Conservation (phyloP, 2,329 filamentous ascomycete genomes). For the Pseudopyricularia cyperi region DNA sequence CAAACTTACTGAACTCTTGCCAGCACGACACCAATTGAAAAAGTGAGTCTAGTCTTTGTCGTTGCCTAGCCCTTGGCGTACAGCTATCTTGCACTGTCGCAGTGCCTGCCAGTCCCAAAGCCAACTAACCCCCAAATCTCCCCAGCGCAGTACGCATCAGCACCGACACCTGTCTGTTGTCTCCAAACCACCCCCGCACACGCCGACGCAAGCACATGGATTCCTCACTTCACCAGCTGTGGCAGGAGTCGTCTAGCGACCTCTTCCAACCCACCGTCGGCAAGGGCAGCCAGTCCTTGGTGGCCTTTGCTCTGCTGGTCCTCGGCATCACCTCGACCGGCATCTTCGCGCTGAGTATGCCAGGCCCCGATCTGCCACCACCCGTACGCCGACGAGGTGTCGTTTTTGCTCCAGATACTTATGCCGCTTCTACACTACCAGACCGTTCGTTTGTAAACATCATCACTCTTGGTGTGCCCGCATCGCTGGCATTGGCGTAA, state of each 20-base stretch:
- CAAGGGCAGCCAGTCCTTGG: slow-evolving; percentile 73
- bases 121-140: neutral
- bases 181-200: neutral
- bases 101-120: neutral
- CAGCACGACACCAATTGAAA: no score
- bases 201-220: slow-evolving; percentile 42
- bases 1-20: neutral
- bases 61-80: neutral
- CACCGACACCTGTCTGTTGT: neutral
- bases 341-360: slow-evolving; percentile 74
- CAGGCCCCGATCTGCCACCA: neutral
- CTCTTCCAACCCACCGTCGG: slow-evolving; percentile 69
- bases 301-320: slow-evolving; percentile 65
- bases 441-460: slow-evolving; percentile 73
- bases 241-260: slow-evolving; percentile 81
- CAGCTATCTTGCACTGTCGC: neutral
- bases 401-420: neutral
- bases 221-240: slow-evolving; percentile 75
- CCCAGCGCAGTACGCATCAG: neutral
- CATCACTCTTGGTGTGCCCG: slow-evolving; percentile 67
- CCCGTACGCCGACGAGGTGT: neutral
- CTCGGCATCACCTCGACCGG: slow-evolving; percentile 61
- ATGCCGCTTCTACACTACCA: slow-evolving; percentile 30
- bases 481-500: slow-evolving; percentile 82
- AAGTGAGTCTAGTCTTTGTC: neutral